Evolutionary conservation across 106 monocot species (phyloP), one percentile per base, ranked within the genome.

Genomic region (Dioscorea alata): DNA sequence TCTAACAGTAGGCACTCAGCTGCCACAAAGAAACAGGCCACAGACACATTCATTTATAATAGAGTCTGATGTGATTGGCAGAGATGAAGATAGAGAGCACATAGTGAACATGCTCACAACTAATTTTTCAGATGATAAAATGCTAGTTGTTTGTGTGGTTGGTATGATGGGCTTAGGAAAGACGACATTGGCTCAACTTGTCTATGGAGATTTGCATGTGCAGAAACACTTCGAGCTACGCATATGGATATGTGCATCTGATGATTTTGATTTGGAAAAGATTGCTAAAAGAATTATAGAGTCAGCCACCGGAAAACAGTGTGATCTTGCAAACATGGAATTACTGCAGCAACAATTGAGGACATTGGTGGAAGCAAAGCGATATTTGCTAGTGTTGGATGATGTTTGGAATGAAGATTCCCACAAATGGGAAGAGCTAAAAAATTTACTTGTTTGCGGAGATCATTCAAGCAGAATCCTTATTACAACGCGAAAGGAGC

Each of bases 401-500:
- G 80, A 80, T 25, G 57, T 74, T 13, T 80, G 74, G 74, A 69
- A 33, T 33, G 80, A 80, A 34, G 63, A 70, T 50, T 63, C 48
- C 16, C 57, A 69, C 6, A 69, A 80, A 23, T 80, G 80, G 80
- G 70, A 74, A n/a, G 49, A 18, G 35, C 48, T 80, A 57, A 74
- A 50, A 34, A 32, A 52, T 49, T 17, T 80, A 2, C 33, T 80
- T 24, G 59, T 21, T 31, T 59, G 49, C 15, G 65, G 69, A 19
- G 65, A 25, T 48, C 56, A 31, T 20, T 74, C 74, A 64, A 80
- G 74, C 69, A 80, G 64, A 33, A 80, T 80, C 64, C 61, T 80
- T 18, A 69, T 74, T 14, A 80, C 80, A 12, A 74, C 80, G 8
- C 80, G 69, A 50, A 65, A n/a, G 20, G n/a, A 50, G 12, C 68